These are phyloP conservation scores for Pestalotiopsis fici DNA, from an alignment of 2,329 filamentous ascomycete species.

Conservation along the genomic window DNA sequence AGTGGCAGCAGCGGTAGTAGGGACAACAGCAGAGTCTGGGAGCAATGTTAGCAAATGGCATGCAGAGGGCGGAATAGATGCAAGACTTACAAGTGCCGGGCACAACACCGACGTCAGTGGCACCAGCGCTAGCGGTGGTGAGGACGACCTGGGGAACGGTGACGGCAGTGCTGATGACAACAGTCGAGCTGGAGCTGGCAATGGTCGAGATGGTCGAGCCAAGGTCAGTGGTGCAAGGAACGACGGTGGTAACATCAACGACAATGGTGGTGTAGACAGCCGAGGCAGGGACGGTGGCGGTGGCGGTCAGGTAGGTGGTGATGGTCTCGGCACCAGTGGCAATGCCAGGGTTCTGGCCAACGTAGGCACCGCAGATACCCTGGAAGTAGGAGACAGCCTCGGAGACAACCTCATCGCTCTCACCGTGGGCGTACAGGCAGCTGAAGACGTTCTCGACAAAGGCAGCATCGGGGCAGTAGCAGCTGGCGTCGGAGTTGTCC, in stretches of 20 bases:
- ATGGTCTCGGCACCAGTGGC: conserved; percentile 71
- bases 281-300: conserved; percentile 41
- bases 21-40: conserved; percentile 21
- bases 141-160: conserved; percentile 40
- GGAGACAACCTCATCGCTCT: conserved; percentile 64
- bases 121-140: conserved; percentile 40
- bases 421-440: conserved; percentile 79
- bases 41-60: no score
- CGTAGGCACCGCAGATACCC: conserved; percentile 81
- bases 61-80: no score
- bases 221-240: conserved; percentile 48
- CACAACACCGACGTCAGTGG: conserved; percentile 30
- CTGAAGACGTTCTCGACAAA: conserved; percentile 80
- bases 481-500: conserved; percentile 79
- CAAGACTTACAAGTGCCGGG: conserved; percentile 9
- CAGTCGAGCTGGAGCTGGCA: conserved; percentile 51
- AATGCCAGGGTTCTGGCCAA: conserved; percentile 80
- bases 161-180: conserved; percentile 46
- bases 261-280: conserved; percentile 47
- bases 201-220: conserved; percentile 47
- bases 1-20: conserved; percentile 30
- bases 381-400: conserved; percentile 81
- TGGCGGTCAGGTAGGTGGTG: conserved; percentile 60
- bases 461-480: conserved; percentile 81
- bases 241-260: conserved; percentile 51